Evolutionary conservation across 306 rosid genomes (phyloP).

Genomic region (Sophora flavescens): DNA sequence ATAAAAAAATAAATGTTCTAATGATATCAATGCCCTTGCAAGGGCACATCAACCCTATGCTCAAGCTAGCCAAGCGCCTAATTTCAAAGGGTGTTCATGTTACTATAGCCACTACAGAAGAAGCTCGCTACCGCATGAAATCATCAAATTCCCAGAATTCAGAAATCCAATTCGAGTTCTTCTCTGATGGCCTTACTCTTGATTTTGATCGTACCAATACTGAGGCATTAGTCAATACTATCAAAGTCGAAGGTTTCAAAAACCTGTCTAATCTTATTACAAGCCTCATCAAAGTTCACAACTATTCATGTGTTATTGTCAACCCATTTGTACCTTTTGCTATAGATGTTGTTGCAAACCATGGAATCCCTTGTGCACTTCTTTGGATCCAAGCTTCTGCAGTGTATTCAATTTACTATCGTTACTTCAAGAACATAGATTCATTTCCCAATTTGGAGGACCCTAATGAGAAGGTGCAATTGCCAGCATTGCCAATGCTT

Average conservation of each 20-base stretch:
- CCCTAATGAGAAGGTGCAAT: conserved; percentile 26
- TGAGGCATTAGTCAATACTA: neutral
- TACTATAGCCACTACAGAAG: conserved; percentile 56
- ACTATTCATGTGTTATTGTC: conserved; percentile 52
- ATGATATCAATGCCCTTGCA: conserved; percentile 58
- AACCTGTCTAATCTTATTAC: conserved; percentile 52
- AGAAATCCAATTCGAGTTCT: conserved; percentile 53
- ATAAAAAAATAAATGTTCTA: conserved; percentile 42
- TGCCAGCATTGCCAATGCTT: conserved; percentile 58
- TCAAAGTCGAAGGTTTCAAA: conserved; percentile 39
- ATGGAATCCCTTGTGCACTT: conserved; percentile 59
- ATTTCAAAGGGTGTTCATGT: conserved; percentile 55
- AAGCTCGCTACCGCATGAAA: conserved; percentile 42
- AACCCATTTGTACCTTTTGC: conserved; percentile 70
- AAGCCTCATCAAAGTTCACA: conserved; percentile 18
- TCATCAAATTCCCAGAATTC: neutral
- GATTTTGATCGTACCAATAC: conserved; percentile 54
- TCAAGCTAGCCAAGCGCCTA: conserved; percentile 55
- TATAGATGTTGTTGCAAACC: conserved; percentile 39
- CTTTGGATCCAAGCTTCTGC: conserved; percentile 75
- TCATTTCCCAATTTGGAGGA: conserved; percentile 47
- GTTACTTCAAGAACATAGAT: conserved; percentile 39
- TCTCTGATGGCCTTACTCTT: conserved; percentile 58
- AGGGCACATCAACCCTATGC: conserved; percentile 70
- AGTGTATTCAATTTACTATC: conserved; percentile 57